Evolutionary conservation across 2,329 filamentous ascomycete genomes (phyloP), one percentile per base, ranked within the genome.

Genomic region (Curvularia verruculosa): DNA sequence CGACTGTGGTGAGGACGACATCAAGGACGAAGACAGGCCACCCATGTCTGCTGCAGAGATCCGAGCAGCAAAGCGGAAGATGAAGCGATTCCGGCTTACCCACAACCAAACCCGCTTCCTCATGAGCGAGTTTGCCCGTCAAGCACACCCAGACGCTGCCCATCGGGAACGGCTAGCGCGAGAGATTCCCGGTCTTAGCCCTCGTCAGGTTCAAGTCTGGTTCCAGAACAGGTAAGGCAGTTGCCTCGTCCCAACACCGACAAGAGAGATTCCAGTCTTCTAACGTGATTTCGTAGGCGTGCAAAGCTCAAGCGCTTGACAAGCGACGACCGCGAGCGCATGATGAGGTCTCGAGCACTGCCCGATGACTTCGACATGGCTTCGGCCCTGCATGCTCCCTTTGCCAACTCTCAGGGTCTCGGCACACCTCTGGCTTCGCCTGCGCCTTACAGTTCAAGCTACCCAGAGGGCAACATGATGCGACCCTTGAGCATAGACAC

Each of bases 91-190:
- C 73, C 85, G 93, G 65, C 87, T 98, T 63, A 96, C 93, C 1
- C 93, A 97, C 76, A 94, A 95, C 69, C 94, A 98, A 82, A 97
- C 94, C n/a, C 88, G 94, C 13, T 98, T 96, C 70, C 81, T 98
- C 54, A 96, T 96, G 92, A 96, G 91, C 77, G 93, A 98, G 75
- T 98, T 97, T 71, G 90, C 92, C 55, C 92, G 95, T 68, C 92
- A 98, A 74, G 91, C 93, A 23, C 93, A 97, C 74, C 93, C 93
- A 7, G 93, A 98, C 78, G 93, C 93, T 39, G 90, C 91, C 45
- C 92, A 96, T 75, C 85, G 93, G 61, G 93, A 96, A 74, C 85
- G 92, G 45, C 82, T 98, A 36, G 94, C 93, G 3, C 83, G 89
- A 61, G 92, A 97, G 74, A 97, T 98, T 44, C 93, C 94, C 29